Evolutionary conservation across 2,329 filamentous ascomycete species (phyloP), one percentile per base, ranked within the genome.

Genomic region (Pseudopyricularia cyperi): DNA sequence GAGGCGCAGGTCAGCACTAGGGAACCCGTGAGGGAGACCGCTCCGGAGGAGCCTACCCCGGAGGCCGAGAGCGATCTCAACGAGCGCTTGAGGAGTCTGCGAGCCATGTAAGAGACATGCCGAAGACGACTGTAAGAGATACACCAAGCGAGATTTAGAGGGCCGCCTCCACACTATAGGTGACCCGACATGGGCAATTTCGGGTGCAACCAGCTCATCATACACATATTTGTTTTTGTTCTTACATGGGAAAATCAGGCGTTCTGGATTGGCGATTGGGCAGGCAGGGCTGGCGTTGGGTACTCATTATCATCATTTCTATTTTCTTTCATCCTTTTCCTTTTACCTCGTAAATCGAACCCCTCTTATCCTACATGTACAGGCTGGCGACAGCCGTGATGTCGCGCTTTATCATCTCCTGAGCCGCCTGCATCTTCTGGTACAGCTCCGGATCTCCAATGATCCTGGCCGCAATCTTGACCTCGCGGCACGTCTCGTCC

Each of bases 381-480:
- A 95, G 68, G 65, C 84, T 89, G 14, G 89, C 89, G 37, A 90
- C 88, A 17, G 90, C 90, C 22, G 89, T 94, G 52, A 95, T 93
- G 66, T 96, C 93, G 62, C 93, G 74, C 76, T 95, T 94, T 65
- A 98, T 98, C 77, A 96, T 79, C 74, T 98, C 93, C 76, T 97
- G 91, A 59, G 91, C 94, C 56, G 83, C 83, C 70, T 95, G 85
- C 91, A 98, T 98, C 78, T 98, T 98, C 58, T 84, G 81, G 66
- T 95, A 96, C 58, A 98, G 71, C 52, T 85, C 85, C 3, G 93
- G 93, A 65, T 98, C 93, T 24, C 93, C 93, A 59, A 98, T 90
- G 58, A 98, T 88, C 58, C 93, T 79, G 28, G 93, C 93, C 35
- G 93, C 91, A 65, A 95, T 97, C 76, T 95, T 96, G 52, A 97